Evolutionary conservation across 208 protist species (phyloP), one percentile per base, ranked within the genome.

Genomic region (Trypanosoma rangeli): DNA sequence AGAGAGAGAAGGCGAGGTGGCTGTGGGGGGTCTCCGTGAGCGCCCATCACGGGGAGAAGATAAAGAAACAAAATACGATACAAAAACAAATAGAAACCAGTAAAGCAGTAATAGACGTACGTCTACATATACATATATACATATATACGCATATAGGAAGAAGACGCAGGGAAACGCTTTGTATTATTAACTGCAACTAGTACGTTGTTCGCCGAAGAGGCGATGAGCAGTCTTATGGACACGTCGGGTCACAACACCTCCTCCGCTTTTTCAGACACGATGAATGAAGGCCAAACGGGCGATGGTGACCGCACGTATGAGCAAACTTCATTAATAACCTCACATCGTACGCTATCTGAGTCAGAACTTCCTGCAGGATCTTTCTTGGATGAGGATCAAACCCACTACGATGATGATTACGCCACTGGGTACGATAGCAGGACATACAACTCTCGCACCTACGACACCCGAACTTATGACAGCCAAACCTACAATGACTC

Each of bases 171-270:
- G 15, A 1, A 35, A 18, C 18, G 9, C 24, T 37, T 20, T 31
- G 12, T 35, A 29, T 58, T 35, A 37, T 58, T 58, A 22, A 31
- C 26, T 58, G 4, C 3, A 16, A 16, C 15, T 35, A 35, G 28
- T 26, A 2, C 9, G 15, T 58, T 8, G 28, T 1, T 26, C 9
- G 49, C 3, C 7, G 49, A 39, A 50, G 24, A 20, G 39, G 29
- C 5, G 39, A 92, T 92, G 86, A 92, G 86, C 59, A 94, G 83
- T 55, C 62, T 82, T 31, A 82, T 88, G 50, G 86, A 89, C 37
- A 83, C 74, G 60, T 76, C 69, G 7, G 86, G 78, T 20, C 76
- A 78, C 16, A 67, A 73, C 33, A 49, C 42, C n/a, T 73, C 68
- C 22, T 37, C 61, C 10, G 33, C 33, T 26, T 64, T 61, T 54